Conservation (phyloP, 2,329 filamentous ascomycete species). For the Myriosclerotinia curreyana region DNA sequence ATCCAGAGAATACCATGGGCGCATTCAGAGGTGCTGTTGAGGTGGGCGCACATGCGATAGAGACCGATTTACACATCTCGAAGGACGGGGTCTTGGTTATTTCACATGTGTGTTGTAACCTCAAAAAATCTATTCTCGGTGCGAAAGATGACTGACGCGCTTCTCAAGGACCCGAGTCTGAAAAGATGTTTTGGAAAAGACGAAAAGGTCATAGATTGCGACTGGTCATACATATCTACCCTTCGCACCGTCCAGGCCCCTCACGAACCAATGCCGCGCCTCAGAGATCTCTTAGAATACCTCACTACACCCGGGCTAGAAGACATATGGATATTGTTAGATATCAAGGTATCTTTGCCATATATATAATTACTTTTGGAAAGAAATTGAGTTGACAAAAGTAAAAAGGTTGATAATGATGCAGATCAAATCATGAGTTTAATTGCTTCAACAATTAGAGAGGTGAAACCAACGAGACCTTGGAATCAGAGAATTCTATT, state of each 20-base stretch:
- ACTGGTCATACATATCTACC: slow-evolving; percentile 69
- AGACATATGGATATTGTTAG: slow-evolving; percentile 76
- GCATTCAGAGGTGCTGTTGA: slow-evolving; percentile 72
- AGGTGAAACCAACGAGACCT: slow-evolving; percentile 49
- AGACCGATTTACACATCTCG: slow-evolving; percentile 84
- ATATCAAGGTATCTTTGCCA: slow-evolving; percentile 69
- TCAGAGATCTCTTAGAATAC: slow-evolving; percentile 72
- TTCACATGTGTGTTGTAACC: slow-evolving; percentile 58
- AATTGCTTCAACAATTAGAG: slow-evolving; percentile 61
- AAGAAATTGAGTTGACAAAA: background rate
- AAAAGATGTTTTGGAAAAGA: slow-evolving; percentile 79
- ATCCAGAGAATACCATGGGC: slow-evolving; percentile 82
- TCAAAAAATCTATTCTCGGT: slow-evolving; percentile 25
- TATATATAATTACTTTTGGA: background rate
- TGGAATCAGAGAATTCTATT: slow-evolving; percentile 76
- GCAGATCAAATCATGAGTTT: slow-evolving; percentile 66
- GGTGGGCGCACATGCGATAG: slow-evolving; percentile 74
- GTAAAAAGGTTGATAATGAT: slow-evolving; percentile 62
- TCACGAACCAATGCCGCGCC: slow-evolving; percentile 67
- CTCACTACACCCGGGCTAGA: slow-evolving; percentile 62
- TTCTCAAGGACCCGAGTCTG: slow-evolving; percentile 64
- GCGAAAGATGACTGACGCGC: slow-evolving; percentile 12
- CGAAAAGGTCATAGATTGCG: slow-evolving; percentile 68
- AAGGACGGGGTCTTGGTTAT: slow-evolving; percentile 81
- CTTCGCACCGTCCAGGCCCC: slow-evolving; percentile 67